Evolutionary conservation across 306 rosid species (phyloP), one percentile per base, ranked within the genome.

Genomic region (Lathyrus sativus): DNA sequence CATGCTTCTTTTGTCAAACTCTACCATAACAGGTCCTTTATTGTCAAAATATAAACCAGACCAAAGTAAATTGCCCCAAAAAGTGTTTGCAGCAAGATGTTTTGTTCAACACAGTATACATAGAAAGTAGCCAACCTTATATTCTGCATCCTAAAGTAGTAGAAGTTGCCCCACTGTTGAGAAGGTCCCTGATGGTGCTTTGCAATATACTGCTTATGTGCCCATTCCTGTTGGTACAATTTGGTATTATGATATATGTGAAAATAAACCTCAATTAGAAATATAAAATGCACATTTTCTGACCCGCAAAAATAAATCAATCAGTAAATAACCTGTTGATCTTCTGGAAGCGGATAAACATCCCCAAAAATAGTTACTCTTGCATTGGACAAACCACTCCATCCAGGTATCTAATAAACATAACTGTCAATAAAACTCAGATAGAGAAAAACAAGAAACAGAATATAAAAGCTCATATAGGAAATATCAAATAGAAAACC

Each of bases 171-270:
- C 99, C 99, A 95, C 72, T 95, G 97, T 78, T 95, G 97, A 73
- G 99, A 95, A 79, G 97, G 96, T 67, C 99, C 97, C 73, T 95
- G 99, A 43, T 88, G 99, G 82, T 95, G 99, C 81, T 95, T 95
- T 13, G 89, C 91, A 46, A 95, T 88, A 78, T 90, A 95, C 77
- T 90, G 99, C 85, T 95, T 95, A 80, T 95, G 99, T 75, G 99
- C 99, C 97, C 99, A 90, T 75, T 90, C 99, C 99, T 95, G 74
- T 29, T 50, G 73, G 68, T 62, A 70, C 67, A 72, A 63, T 50
- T 63, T 59, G 59, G 75, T 68, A 61, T 19, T 78, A 79, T 73
- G 76, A 48, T 29, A 43, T 35, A 48, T 35, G 70, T 26, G 37
- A 44, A 73, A 71, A 60, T 45, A 55, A 42, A 45, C 41, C 67